Percentiles rank a stretch among this genome's conserved stretches.
These are phyloP conservation scores for Chlorokybus atmophyticus DNA, from an alignment of 139 green algal species.

Conservation along the genomic window DNA sequence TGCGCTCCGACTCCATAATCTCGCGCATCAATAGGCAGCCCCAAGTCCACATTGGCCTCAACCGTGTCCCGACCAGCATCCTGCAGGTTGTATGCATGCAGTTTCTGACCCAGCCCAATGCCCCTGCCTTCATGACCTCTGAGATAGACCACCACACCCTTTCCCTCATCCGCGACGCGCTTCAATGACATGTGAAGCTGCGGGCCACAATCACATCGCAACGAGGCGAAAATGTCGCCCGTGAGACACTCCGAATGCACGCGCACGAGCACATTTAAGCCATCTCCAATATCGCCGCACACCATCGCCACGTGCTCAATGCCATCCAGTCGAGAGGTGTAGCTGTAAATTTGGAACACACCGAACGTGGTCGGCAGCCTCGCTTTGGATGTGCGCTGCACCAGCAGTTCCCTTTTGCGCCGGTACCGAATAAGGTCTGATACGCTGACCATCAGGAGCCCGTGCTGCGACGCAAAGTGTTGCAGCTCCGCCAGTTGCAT, in stretches of 20 bases:
- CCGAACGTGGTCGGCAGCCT: conserved; percentile 37
- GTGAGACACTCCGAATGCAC: conserved; percentile 45
- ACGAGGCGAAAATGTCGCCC: conserved; percentile 37
- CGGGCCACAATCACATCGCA: conserved; percentile 37
- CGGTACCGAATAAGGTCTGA: conserved; percentile 27
- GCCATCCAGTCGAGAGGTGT: conserved; percentile 9
- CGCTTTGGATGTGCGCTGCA: conserved; percentile 29
- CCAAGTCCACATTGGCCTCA: conserved; percentile 42
- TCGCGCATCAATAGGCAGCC: conserved; percentile 36
- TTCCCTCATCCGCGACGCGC: conserved; percentile 23
- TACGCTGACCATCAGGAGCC: conserved; percentile 84
- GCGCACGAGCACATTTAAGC: conserved; percentile 34
- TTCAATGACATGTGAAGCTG: conserved; percentile 36
- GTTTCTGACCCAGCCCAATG: conserved; percentile 38
- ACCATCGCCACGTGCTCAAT: conserved; percentile 46
- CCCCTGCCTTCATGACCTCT: conserved; percentile 38
- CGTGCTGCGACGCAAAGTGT: conserved; percentile 60
- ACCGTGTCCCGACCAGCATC: conserved; percentile 39
- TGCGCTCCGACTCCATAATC: conserved; percentile 40
- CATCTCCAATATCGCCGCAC: conserved; percentile 18
- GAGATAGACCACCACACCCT: conserved; percentile 40
- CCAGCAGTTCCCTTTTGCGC: conserved; percentile 17
- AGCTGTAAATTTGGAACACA: conserved; percentile 26
- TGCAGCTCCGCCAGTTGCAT: conserved; percentile 60
- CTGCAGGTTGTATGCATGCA: conserved; percentile 42